A percentile compares a stretch with the other conserved stretches of the same genome.
Conservation (phyloP, 441 rosid genomes). For the Brassica hybrid region DNA sequence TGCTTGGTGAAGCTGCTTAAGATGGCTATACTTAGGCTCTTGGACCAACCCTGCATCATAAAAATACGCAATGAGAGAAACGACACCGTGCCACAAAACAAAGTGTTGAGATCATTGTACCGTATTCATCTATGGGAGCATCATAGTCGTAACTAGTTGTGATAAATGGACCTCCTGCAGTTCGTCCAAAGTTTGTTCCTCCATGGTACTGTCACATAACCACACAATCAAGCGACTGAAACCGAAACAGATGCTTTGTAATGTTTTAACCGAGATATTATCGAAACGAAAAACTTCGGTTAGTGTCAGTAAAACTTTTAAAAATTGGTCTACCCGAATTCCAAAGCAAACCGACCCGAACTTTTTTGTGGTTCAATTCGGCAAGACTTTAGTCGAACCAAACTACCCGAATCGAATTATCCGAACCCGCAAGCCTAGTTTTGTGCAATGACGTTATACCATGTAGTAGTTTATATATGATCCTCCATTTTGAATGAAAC, state of each 20-base stretch:
- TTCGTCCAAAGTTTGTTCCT: constrained; percentile 97
- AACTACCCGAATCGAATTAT: no score
- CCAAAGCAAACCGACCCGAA: no score
- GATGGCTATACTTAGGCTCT: constrained; percentile 91
- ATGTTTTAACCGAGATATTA: no score
- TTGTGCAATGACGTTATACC: constrained; percentile 43
- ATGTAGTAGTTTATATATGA: constrained; percentile 72
- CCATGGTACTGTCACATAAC: constrained; percentile 78
- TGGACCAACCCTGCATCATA: constrained; percentile 65
- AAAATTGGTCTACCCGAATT: no score
- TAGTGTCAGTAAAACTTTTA: no score
- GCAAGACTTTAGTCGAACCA: no score
- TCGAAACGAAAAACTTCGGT: no score
- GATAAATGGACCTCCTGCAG: constrained; percentile 96
- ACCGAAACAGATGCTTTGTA: no score
- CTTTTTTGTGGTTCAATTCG: no score
- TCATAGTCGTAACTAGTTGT: constrained; percentile 97
- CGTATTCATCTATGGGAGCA: constrained; percentile 98
- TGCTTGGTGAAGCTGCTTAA: constrained; percentile 80
- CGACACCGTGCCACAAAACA: no score
- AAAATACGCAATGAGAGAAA: no score
- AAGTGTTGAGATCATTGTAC: constrained; percentile 41
- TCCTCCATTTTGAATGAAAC: constrained; percentile 82
- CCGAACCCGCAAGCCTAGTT: not conserved
- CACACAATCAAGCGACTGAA: no score